Evolutionary conservation across 2,329 filamentous ascomycete species (phyloP), one percentile per base, ranked within the genome.

Genomic region (Emmonsiellopsis sp.): DNA sequence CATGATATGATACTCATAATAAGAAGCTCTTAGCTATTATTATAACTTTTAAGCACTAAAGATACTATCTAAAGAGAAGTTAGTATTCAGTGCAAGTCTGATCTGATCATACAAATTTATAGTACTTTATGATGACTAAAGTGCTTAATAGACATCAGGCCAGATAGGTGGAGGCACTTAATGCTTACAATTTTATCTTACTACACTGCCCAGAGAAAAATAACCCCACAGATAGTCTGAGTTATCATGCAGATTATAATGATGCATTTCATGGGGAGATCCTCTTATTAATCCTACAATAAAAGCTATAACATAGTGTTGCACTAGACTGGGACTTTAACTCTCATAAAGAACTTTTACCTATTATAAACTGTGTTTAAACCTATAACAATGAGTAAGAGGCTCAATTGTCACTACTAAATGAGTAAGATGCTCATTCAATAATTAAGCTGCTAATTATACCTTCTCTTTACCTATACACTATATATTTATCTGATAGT

Each of bases 21-120:
- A 63, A 66, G 40, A 59, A 69, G 47, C 53, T 68, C n/a, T 42
- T 69, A 27, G 60, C 59, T 9, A 63, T 69, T 36, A 53, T 69
- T 6, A 14, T 48, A 9, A 53, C 45, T 9, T 57, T 66, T 37
- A 52, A 65, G 43, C 53, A 62, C 49, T 68, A 56, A 60, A 5
- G 54, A 1, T 36, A 55, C 1, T 42, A 64, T 10, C 53, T 63
- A 7, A 48, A 60, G 55, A 55, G 55, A 6, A 31, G 44, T 2
- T 46, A 46, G 51, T 39, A 50, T 9, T 42, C 40, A n/a, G 53
- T 63, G 13, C 45, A 49, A 13, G 57, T 68, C 13, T 54, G 59
- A 2, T 61, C 54, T 7, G 63, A 69, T 49, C 60, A 69, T 54
- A 36, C 58, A 11, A 64, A 61, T 42, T 57, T 68, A 13, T 46